phyloP scores from a whole-genome alignment of 2,329 filamentous ascomycete genomes.

The Remersonia thermophila region DNA sequence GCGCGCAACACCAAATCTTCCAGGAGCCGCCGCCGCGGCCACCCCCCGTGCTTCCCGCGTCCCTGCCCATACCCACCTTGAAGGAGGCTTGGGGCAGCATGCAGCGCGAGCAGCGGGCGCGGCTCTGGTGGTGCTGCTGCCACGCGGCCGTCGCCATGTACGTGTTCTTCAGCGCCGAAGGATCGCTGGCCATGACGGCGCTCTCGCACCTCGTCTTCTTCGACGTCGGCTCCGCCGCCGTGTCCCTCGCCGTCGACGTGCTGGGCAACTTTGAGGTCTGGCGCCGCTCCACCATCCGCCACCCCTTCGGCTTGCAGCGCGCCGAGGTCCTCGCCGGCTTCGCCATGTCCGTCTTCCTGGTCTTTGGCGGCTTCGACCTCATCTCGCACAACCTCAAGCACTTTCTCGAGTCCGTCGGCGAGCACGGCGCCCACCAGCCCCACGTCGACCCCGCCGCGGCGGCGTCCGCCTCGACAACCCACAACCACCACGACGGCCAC shows the following conservation, averaged over 20 bases:
- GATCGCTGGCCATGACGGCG: slow-evolving; percentile 81
- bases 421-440: slow-evolving; percentile 61
- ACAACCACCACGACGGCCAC: slow-evolving; percentile 30
- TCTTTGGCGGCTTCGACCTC: slow-evolving; percentile 96
- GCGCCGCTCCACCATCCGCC: slow-evolving; percentile 81
- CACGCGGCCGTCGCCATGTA: slow-evolving; percentile 74
- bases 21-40: slow-evolving; percentile 78
- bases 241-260: slow-evolving; percentile 87
- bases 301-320: slow-evolving; percentile 86
- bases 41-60: slow-evolving; percentile 79
- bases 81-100: slow-evolving; percentile 83
- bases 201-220: slow-evolving; percentile 91
- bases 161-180: slow-evolving; percentile 74
- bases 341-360: slow-evolving; percentile 85
- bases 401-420: slow-evolving; percentile 52
- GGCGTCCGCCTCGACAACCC: slow-evolving; percentile 19
- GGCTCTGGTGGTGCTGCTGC: slow-evolving; percentile 80
- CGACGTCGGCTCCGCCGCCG: slow-evolving; percentile 80
- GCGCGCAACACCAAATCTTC: slow-evolving; percentile 81
- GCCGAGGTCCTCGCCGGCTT: slow-evolving; percentile 92
- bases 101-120: slow-evolving; percentile 71
- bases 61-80: slow-evolving; percentile 79
- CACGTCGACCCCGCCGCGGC: slow-evolving; percentile 28
- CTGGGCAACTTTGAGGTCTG: slow-evolving; percentile 96
- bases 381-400: slow-evolving; percentile 91